Evolutionary conservation across 2,329 filamentous ascomycete genomes (phyloP), one percentile per base, ranked within the genome.

Genomic region (Massarina eburnea): DNA sequence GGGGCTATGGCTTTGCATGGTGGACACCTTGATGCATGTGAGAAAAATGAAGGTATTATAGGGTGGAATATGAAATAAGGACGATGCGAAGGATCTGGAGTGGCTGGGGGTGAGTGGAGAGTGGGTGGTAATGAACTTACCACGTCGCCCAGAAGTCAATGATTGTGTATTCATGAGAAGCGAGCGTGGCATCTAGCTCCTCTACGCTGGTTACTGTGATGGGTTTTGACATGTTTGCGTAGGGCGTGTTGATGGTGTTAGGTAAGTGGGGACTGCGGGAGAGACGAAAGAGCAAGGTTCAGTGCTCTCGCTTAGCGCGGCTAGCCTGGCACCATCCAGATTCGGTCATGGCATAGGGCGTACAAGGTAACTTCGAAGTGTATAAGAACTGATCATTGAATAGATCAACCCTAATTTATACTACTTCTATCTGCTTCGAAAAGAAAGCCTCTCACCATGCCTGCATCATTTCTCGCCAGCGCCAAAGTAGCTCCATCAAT

Each of bases 1-100:
- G 78, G 78, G 0, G 72, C 71, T 43, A 80, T 77, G 41, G 72
- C 67, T 57, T 76, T 77, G 71, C 78, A 80, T 14, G 78, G 78
- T 1, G 76, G 76, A 59, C 78, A 80, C 77, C 79, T 50, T 50
- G 70, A 70, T 2, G 74, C 74, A 58, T 72, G 74, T 69, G 74
- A 76, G 59, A 19, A 32, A 14, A 17, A 2, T 30, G 3, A 8
- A 18, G 37, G n/a, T n/a, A 18, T 32, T 18, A n/a, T 14, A 8
- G 15, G n/a, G 18, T 34, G 32, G 32, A 15, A 19, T 8, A 10
- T n/a, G n/a, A n/a, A n/a, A n/a, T n/a, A 15, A 19, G 32, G 32
- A 8, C 7, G 8, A 33, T 33, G 7, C n/a, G 30, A 8, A 7
- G 8, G 7, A 8, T n/a, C n/a, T 5, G 18, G 8, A 4, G 15